Percentiles rank a stretch among this genome's conserved stretches.
These are phyloP conservation scores for Chlamydomonas reinhardtii DNA, from an alignment of 163 green algal genomes.

Conservation along the genomic window DNA sequence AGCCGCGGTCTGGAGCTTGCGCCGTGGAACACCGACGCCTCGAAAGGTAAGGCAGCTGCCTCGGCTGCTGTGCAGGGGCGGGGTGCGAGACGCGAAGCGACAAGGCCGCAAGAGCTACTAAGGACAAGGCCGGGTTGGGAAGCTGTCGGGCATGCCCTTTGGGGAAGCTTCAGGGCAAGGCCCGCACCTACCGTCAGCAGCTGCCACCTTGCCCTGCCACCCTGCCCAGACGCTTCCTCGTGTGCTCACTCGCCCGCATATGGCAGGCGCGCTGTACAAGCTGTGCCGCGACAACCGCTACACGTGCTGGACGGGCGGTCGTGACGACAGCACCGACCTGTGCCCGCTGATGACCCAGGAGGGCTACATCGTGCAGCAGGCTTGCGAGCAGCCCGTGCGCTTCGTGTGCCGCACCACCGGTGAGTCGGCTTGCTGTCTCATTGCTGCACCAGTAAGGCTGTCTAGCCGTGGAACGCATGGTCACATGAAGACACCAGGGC, in stretches of 20 bases:
- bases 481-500: no score
- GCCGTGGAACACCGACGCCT: neutral
- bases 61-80: neutral
- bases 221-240: neutral
- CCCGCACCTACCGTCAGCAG: no score
- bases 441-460: no score
- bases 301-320: neutral
- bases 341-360: neutral
- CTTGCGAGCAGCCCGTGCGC: slow-evolving; percentile 7
- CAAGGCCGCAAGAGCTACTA: no score
- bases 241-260: neutral
- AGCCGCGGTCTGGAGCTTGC: neutral
- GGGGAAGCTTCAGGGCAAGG: neutral
- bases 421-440: neutral
- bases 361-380: neutral
- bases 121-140: no score
- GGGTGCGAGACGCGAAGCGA: neutral
- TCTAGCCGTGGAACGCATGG: no score
- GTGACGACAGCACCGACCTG: neutral
- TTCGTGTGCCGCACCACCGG: slow-evolving; percentile 19
- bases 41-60: neutral
- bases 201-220: neutral
- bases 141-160: neutral
- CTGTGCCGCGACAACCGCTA: neutral
- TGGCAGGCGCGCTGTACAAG: neutral